phyloP scores from a whole-genome alignment of 2,329 filamentous ascomycete genomes.

The Polytolypa hystricis region DNA sequence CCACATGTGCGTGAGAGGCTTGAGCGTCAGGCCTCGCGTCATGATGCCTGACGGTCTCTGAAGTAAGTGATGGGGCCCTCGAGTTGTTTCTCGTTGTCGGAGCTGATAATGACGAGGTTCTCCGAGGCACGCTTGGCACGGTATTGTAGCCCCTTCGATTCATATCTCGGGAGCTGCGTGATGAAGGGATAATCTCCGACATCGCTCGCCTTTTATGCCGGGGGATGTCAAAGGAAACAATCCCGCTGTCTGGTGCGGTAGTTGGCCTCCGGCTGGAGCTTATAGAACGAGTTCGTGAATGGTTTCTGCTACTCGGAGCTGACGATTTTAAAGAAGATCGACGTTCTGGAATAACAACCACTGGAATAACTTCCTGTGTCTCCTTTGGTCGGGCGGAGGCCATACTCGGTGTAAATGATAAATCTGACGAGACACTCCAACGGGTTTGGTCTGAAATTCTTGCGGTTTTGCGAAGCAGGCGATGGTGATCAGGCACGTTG shows the following conservation, averaged over 20 bases:
- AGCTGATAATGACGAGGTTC: constrained; percentile 36
- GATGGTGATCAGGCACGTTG: constrained; percentile 33
- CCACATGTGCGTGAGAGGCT: background rate
- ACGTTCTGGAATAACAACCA: constrained; percentile 38
- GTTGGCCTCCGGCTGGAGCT: constrained; percentile 27
- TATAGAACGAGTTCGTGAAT: constrained; percentile 29
- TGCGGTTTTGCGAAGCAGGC: constrained; percentile 40
- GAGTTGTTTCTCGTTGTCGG: constrained; percentile 36
- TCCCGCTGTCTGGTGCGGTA: constrained; percentile 24
- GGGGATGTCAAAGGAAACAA: constrained; percentile 23
- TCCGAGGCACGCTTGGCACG: constrained; percentile 27
- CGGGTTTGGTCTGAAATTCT: constrained; percentile 39
- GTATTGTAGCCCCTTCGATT: constrained; percentile 20
- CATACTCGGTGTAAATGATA: constrained; percentile 25
- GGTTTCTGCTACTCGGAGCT: constrained; percentile 24
- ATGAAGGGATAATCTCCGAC: constrained; percentile 28
- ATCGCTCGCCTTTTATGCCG: constrained; percentile 26
- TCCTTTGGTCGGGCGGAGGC: constrained; percentile 17
- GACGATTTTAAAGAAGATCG: constrained; percentile 34
- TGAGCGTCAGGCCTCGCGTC: constrained; percentile 12
- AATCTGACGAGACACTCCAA: constrained; percentile 32
- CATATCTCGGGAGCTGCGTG: constrained; percentile 14
- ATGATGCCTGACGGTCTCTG: constrained; percentile 29
- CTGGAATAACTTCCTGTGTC: constrained; percentile 32
- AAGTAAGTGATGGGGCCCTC: constrained; percentile 34